Evolutionary conservation across 352 stramenopile genomes (phyloP), one percentile per base, ranked within the genome.

Genomic region (Plasmopara halstedii): DNA sequence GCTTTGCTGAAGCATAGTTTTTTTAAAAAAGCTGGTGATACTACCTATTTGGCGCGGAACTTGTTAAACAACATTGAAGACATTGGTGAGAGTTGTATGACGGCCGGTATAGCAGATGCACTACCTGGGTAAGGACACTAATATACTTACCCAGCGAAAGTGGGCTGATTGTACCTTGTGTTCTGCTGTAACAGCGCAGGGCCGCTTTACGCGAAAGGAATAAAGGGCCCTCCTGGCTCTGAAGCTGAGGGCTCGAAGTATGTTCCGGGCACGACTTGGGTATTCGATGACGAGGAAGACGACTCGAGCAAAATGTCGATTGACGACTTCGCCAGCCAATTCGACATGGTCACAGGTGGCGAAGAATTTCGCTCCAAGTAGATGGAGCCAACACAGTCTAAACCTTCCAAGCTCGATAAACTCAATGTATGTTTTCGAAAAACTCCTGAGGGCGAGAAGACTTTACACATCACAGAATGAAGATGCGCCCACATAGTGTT

Each of bases 31-130:
- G 83, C 84, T 23, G 73, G 72, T 18, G 78, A 85, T 36, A 83
- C 73, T 22, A 53, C 18, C 2, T 92, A 80, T 52, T 52, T 92
- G 23, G 79, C 80, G 10, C 39, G 65, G 21, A 85, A 68, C 39
- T 34, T 94, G 36, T 58, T 92, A 4, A 58, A 49, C 51, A 88
- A 87, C 54, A 62, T 94, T 22, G 81, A 92, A 59, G 83, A 94
- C 46, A 94, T 94, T 56, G 80, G 83, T 49, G 83, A 94, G 61
- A 89, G 63, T 50, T 92, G 80, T 21, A 92, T 94, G 78, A 91
- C 76, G 17, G 74, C 79, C 1, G 76, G 76, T 26, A 87, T 87
- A 42, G 73, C 79, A 22, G 79, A 94, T 42, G 74, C 80, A 4
- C 52, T 94, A 13, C 83, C 83, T 40, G 83, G 82, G 79, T 90